A percentile compares a stretch with the other conserved stretches of the same genome.
Evolutionary conservation across 768 basidiomycete genomes (phyloP).

Genomic region (Neoboletus subvelutipes): DNA sequence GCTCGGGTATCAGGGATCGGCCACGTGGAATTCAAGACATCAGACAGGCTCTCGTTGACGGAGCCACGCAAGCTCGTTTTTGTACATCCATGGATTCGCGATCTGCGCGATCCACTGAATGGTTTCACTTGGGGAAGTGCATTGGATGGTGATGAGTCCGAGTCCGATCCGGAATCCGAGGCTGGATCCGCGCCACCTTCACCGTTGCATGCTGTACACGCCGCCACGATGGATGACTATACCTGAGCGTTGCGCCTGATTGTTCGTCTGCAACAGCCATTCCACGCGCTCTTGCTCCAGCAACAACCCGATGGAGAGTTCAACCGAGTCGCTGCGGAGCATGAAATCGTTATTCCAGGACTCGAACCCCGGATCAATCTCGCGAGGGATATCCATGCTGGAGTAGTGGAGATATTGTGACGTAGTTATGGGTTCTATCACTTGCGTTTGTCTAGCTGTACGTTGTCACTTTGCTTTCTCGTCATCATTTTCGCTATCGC

Average conservation of each 20-base stretch:
- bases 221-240: background rate
- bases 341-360: background rate
- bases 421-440: background rate
- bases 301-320: background rate
- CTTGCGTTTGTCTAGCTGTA: background rate
- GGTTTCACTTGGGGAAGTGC: background rate
- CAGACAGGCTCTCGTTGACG: background rate
- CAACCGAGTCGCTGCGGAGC: conserved; percentile 21
- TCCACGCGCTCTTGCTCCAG: conserved; percentile 4
- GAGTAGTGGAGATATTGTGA: background rate
- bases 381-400: background rate
- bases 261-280: background rate
- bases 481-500: background rate
- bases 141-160: background rate
- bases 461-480: background rate
- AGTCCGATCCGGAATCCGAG: no score
- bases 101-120: background rate
- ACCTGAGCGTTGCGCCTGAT: background rate
- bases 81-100: conserved; percentile 16
- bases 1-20: conserved; percentile 7
- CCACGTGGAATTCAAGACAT: conserved; percentile 3
- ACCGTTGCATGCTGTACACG: background rate
- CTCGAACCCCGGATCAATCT: background rate
- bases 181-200: background rate
- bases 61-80: conserved; percentile 3